Percentiles rank a stretch among this genome's conserved stretches.
phyloP scores from a whole-genome alignment of 75 land plant genomes.

The Sequoia sempervirens region DNA sequence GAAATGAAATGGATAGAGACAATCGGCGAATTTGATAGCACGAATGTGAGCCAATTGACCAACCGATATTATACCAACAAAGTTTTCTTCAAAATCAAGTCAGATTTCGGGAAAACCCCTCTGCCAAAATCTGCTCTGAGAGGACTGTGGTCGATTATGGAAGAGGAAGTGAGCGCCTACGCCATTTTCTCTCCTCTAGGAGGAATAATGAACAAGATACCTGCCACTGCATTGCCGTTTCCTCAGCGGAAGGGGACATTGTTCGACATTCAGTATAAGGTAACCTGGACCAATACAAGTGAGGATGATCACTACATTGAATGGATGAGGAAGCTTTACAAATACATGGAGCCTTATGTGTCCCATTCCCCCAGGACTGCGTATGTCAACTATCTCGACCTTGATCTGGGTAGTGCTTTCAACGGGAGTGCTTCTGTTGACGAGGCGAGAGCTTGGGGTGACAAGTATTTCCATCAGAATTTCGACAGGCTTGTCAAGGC shows the following conservation, averaged over 20 bases:
- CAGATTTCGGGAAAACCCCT: too few species aligned
- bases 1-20: conserved; percentile 11
- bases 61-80: too few species aligned
- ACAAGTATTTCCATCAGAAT: conserved; percentile 22
- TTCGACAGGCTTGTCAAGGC: conserved; percentile 21
- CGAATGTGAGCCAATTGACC: not conserved
- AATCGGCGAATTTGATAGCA: not conserved
- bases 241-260: not conserved
- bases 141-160: too few species aligned
- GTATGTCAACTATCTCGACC: not conserved
- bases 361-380: not conserved
- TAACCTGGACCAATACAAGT: too few species aligned
- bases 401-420: not conserved
- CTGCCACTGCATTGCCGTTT: not conserved
- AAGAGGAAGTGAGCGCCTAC: too few species aligned
- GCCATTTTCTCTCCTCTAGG: conserved; percentile 10
- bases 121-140: too few species aligned
- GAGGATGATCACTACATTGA: too few species aligned
- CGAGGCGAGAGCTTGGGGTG: conserved; percentile 37
- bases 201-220: conserved; percentile 9
- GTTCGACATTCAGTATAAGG: too few species aligned
- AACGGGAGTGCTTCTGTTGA: not conserved
- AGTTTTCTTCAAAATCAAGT: too few species aligned
- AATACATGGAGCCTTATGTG: too few species aligned
- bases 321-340: too few species aligned